Evolutionary conservation across 192 early-diverging fungal genomes (phyloP).

Genomic region (Podila horticola): DNA sequence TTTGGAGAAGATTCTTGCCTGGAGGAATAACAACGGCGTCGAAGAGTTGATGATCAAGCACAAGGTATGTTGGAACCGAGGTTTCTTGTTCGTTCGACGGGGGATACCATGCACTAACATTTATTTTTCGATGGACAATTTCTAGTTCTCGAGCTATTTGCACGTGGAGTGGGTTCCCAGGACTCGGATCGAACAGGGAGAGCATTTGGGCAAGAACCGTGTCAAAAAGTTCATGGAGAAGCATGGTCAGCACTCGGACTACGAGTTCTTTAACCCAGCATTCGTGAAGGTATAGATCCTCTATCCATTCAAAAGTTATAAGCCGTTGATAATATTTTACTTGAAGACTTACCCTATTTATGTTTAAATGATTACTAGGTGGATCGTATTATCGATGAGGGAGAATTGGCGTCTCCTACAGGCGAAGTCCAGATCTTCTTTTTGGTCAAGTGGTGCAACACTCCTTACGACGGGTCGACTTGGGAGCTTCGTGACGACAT

Average conservation of each 20-base stretch:
- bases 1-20: conserved; percentile 64
- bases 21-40: conserved; percentile 56
- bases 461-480: conserved; percentile 75
- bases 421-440: conserved; percentile 70
- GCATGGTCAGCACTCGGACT: conserved; percentile 60
- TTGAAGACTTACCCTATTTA: neutral
- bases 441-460: conserved; percentile 81
- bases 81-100: neutral
- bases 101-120: neutral
- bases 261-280: conserved; percentile 71
- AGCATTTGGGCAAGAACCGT: conserved; percentile 73
- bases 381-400: conserved; percentile 88
- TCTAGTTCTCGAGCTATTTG: conserved; percentile 75
- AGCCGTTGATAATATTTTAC: neutral
- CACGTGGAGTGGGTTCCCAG: conserved; percentile 79
- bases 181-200: conserved; percentile 51
- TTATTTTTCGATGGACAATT: neutral
- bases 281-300: conserved; percentile 63
- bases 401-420: conserved; percentile 66
- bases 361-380: conserved; percentile 52
- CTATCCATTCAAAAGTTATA: too few relatives aligned
- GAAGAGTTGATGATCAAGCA: conserved; percentile 83
- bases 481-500: conserved; percentile 73
- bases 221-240: conserved; percentile 82
- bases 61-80: conserved; percentile 64